Evolutionary conservation across 495 filamentous ascomycete genomes (phyloP).

Genomic region (Podospora australis): DNA sequence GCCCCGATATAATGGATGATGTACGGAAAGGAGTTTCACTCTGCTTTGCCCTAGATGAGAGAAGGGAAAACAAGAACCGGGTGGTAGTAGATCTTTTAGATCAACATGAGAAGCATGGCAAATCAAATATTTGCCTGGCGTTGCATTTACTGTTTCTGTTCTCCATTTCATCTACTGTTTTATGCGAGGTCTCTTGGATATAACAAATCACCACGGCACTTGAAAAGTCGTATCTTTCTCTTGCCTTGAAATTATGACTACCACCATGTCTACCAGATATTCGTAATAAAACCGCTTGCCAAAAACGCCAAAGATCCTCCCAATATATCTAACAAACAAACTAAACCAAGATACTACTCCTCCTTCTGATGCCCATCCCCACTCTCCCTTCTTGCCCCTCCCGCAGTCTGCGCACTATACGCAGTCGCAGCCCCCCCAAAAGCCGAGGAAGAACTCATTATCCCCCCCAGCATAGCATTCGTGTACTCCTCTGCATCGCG

Average conservation of each 20-base stretch:
- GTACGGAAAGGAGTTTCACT: too few relatives aligned
- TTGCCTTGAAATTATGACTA: background rate
- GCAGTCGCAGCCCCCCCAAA: slow-evolving; percentile 1
- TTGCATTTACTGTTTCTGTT: too few relatives aligned
- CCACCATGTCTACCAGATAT: background rate
- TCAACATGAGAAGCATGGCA: too few relatives aligned
- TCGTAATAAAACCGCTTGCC: background rate
- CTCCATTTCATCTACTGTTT: too few relatives aligned
- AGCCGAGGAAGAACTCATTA: slow-evolving; percentile 15
- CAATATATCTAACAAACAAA: background rate
- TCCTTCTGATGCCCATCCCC: background rate
- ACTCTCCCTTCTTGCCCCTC: background rate
- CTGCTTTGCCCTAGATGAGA: too few relatives aligned
- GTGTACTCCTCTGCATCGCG: slow-evolving; percentile 52
- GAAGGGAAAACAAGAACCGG: too few relatives aligned
- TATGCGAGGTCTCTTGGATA: too few relatives aligned
- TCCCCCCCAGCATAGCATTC: slow-evolving; percentile 31
- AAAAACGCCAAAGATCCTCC: background rate
- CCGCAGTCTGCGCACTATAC: background rate
- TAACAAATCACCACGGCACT: too few relatives aligned
- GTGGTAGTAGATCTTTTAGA: too few relatives aligned
- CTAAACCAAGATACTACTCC: background rate
- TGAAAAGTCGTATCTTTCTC: too few relatives aligned
- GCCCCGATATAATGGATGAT: too few relatives aligned
- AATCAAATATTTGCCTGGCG: too few relatives aligned